These are phyloP conservation scores for Babesia sp. DNA, from an alignment of 169 alveolate genomes.

Conservation along the genomic window DNA sequence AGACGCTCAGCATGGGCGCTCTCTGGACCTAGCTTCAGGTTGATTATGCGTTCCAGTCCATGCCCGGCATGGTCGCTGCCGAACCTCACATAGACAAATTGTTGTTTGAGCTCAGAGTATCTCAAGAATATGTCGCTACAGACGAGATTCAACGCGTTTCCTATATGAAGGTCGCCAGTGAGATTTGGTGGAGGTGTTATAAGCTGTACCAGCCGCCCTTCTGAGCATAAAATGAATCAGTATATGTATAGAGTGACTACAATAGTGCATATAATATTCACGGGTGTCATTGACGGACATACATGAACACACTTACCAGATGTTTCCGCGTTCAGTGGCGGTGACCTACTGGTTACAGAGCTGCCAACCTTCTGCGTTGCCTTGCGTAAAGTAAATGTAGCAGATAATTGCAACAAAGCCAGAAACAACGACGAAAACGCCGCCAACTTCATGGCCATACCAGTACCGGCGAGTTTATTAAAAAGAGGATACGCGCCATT, in stretches of 20 bases:
- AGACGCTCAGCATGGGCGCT: background rate
- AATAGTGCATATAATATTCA: background rate
- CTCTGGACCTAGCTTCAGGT: background rate
- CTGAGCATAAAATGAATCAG: too few relatives aligned
- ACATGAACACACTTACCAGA: background rate
- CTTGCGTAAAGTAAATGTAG: background rate
- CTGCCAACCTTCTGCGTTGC: background rate
- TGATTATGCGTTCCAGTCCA: conserved; percentile 32
- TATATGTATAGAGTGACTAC: background rate
- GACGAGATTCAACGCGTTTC: conserved; percentile 55
- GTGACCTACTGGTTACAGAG: background rate
- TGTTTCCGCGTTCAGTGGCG: background rate
- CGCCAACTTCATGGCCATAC: conserved; percentile 2
- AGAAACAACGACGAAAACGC: background rate
- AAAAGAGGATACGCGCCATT: background rate
- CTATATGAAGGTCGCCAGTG: conserved; percentile 65
- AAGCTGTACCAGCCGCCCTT: conserved; percentile 12
- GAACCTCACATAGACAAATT: conserved; percentile 21
- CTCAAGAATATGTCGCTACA: conserved; percentile 39
- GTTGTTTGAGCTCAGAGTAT: conserved; percentile 8
- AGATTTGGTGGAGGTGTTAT: conserved; percentile 69
- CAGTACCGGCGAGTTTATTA: background rate
- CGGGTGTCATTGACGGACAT: background rate
- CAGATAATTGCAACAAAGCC: background rate
- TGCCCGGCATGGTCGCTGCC: conserved; percentile 67